Conservation (phyloP, 768 basidiomycete species). For the Ephemerocybe angulata region DNA sequence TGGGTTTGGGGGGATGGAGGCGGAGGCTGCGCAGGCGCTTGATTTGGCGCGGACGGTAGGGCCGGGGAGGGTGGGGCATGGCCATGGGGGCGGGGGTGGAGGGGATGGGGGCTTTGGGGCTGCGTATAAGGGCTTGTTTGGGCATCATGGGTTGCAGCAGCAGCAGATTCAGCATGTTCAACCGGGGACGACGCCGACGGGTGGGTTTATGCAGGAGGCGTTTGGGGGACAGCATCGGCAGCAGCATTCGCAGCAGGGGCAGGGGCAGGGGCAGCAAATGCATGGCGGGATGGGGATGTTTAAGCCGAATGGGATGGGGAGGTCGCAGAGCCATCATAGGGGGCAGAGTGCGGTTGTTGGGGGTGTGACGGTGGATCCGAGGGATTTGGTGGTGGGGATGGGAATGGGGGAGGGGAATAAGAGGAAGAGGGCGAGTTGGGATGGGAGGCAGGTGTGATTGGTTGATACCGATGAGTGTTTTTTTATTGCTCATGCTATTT, state of each 20-base stretch:
- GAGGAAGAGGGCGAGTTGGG: slow-evolving; percentile 46
- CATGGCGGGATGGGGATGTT: background rate
- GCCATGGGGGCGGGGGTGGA: background rate
- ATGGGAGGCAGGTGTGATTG: slow-evolving; percentile 24
- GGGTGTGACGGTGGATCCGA: slow-evolving; percentile 41
- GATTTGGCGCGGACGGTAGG: slow-evolving; percentile 29
- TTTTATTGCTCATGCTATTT: background rate
- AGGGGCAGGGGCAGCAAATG: background rate
- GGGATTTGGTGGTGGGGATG: slow-evolving; percentile 32
- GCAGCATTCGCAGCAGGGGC: background rate
- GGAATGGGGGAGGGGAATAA: slow-evolving; percentile 24
- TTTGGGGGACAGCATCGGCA: slow-evolving; percentile 3
- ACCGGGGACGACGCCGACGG: background rate
- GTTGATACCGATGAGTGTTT: slow-evolving; percentile 10
- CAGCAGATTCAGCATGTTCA: background rate
- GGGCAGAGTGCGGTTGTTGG: slow-evolving; percentile 34
- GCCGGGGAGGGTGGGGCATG: slow-evolving; percentile 7
- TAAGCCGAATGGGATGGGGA: slow-evolving; percentile 11
- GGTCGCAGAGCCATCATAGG: slow-evolving; percentile 38
- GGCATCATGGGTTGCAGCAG: background rate
- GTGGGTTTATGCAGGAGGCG: background rate
- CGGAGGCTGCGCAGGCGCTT: slow-evolving; percentile 29
- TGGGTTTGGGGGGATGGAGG: background rate
- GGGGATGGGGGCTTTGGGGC: background rate
- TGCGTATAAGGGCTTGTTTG: background rate